Evolutionary conservation across 2,329 filamentous ascomycete genomes (phyloP).

Genomic region (Cladophialophora carrionii): DNA sequence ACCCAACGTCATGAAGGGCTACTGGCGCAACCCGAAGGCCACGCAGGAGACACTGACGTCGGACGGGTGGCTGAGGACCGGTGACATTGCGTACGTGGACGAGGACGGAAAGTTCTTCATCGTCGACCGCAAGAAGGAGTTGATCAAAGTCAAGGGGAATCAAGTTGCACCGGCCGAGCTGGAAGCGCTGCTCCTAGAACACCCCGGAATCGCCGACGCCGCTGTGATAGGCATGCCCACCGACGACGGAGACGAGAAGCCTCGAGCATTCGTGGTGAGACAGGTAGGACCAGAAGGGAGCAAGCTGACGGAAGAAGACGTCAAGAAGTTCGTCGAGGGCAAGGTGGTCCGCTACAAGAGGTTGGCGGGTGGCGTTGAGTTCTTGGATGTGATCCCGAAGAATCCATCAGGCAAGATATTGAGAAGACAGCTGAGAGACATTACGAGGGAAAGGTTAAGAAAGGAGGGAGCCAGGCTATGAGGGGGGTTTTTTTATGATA

Average conservation of each 20-base stretch:
- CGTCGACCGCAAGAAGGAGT: conserved; percentile 71
- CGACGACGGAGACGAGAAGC: conserved; percentile 43
- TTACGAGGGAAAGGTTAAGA: conserved; percentile 27
- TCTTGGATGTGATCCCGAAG: conserved; percentile 55
- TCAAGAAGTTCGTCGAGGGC: conserved; percentile 39
- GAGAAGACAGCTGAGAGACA: conserved; percentile 38
- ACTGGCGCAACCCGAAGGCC: conserved; percentile 61
- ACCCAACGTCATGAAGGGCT: conserved; percentile 62
- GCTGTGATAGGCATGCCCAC: conserved; percentile 53
- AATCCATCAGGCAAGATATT: conserved; percentile 57
- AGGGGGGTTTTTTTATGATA: background rate
- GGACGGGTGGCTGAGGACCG: conserved; percentile 64
- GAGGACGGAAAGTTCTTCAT: conserved; percentile 51
- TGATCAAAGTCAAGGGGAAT: conserved; percentile 60
- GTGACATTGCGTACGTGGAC: conserved; percentile 59
- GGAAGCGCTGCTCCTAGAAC: conserved; percentile 51
- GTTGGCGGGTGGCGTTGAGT: conserved; percentile 53
- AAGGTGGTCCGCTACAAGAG: conserved; percentile 55
- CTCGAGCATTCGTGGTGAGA: conserved; percentile 51
- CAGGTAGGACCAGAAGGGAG: conserved; percentile 21
- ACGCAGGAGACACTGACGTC: conserved; percentile 56
- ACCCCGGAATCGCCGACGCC: conserved; percentile 51
- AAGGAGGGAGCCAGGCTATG: conserved; percentile 31
- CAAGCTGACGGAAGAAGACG: conserved; percentile 46
- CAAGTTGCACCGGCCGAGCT: conserved; percentile 56